Evolutionary conservation across 2,329 filamentous ascomycete genomes (phyloP).

Genomic region (Colletotrichum ledebouriae): DNA sequence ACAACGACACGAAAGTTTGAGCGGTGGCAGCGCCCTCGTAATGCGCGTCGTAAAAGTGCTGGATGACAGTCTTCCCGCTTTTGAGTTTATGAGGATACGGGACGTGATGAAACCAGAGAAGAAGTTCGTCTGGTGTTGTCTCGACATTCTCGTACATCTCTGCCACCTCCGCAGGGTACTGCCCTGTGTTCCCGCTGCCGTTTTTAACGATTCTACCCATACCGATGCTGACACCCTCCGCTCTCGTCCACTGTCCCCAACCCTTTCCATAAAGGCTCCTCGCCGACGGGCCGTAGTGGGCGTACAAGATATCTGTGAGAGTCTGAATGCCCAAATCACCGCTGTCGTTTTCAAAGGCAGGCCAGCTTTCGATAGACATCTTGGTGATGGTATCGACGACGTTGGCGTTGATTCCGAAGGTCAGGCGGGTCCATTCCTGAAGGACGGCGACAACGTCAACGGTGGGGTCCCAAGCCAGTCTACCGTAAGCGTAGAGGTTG

Average conservation of each 20-base stretch:
- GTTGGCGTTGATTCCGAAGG: constrained; percentile 67
- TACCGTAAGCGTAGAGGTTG: constrained; percentile 78
- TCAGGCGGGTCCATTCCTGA: constrained; percentile 76
- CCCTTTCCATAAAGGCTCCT: constrained; percentile 70
- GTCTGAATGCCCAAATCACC: constrained; percentile 80
- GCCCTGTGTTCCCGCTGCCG: constrained; percentile 74
- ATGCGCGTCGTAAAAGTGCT: constrained; percentile 75
- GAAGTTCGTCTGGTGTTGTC: constrained; percentile 75
- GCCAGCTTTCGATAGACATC: constrained; percentile 78
- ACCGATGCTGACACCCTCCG: constrained; percentile 70
- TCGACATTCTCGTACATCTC: constrained; percentile 69
- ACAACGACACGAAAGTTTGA: constrained; percentile 67
- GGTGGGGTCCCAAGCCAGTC: constrained; percentile 74
- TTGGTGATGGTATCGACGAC: constrained; percentile 71
- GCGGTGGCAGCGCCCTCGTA: constrained; percentile 71
- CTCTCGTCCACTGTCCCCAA: constrained; percentile 81
- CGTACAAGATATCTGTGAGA: constrained; percentile 75
- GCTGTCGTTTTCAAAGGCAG: constrained; percentile 77
- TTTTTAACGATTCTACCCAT: constrained; percentile 80
- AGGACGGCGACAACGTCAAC: constrained; percentile 64
- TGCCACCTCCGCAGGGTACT: constrained; percentile 74
- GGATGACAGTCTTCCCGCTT: constrained; percentile 76
- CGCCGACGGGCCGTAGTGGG: constrained; percentile 72
- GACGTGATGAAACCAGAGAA: constrained; percentile 83
- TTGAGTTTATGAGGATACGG: constrained; percentile 73